Conservation (phyloP, 306 rosid species). For the Herpetospermum pedunculosum region DNA sequence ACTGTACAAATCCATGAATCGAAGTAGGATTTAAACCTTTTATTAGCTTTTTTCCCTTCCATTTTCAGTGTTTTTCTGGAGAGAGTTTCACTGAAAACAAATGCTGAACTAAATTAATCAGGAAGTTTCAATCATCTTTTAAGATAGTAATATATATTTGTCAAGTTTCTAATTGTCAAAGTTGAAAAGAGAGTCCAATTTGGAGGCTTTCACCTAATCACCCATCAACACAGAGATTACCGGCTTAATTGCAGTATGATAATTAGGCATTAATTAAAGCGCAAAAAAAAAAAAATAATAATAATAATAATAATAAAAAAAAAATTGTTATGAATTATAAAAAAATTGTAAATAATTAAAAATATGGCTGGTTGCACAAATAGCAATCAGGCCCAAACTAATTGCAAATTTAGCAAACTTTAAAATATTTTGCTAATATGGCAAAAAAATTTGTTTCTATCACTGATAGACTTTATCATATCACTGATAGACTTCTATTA, state of each 20-base stretch:
- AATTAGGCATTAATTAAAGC: background rate
- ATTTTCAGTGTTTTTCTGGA: no score
- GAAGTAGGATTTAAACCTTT: background rate
- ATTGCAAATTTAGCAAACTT: no score
- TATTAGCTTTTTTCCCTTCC: background rate
- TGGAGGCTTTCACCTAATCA: conserved; percentile 7
- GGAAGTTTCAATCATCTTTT: background rate
- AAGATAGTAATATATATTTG: background rate
- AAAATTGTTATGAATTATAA: no score
- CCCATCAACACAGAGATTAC: background rate
- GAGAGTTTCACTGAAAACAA: background rate
- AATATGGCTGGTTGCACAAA: no score
- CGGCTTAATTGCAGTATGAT: background rate
- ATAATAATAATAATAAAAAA: no score
- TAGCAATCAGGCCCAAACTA: no score
- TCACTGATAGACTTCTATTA: no score
- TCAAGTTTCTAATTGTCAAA: background rate
- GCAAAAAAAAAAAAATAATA: background rate
- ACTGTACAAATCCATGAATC: no score
- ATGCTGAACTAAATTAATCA: background rate
- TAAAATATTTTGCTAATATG: no score
- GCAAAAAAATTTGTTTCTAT: no score
- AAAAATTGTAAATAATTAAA: no score
- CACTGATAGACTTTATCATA: no score
- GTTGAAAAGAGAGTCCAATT: conserved; percentile 1